Percentiles rank a stretch among this genome's conserved stretches.
Conservation (phyloP, 306 rosid species). For the Pueraria montana region DNA sequence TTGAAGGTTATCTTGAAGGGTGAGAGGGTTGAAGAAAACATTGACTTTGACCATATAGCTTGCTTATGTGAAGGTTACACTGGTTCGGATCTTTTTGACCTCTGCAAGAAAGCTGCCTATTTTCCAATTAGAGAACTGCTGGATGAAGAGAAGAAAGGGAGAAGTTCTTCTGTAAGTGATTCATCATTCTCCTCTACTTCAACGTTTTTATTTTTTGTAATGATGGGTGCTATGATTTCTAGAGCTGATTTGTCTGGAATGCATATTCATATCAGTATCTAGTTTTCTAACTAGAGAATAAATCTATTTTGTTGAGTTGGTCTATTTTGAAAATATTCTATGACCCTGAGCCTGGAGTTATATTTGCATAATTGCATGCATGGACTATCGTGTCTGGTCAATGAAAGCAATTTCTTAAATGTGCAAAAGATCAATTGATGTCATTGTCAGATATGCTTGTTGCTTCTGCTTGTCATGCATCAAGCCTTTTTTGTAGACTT, state of each 20-base stretch:
- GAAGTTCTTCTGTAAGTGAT: constrained; percentile 71
- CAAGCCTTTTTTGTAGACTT: not conserved
- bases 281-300: constrained; percentile 26
- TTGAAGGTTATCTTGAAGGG: constrained; percentile 83
- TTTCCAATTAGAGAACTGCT: constrained; percentile 87
- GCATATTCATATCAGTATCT: not conserved
- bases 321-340: constrained; percentile 6
- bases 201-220: constrained; percentile 11
- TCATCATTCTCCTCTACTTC: constrained; percentile 23
- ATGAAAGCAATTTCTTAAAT: not conserved
- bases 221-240: not conserved
- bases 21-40: constrained; percentile 69
- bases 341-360: constrained; percentile 11
- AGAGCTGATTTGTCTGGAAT: not conserved
- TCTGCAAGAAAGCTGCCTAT: constrained; percentile 99
- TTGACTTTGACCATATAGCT: constrained; percentile 69
- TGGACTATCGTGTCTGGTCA: constrained; percentile 6
- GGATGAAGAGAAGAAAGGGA: constrained; percentile 79
- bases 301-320: constrained; percentile 13
- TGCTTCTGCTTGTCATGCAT: not conserved
- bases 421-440: not conserved
- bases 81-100: constrained; percentile 95
- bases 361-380: not conserved
- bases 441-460: not conserved
- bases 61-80: constrained; percentile 84